Base-by-base conservation (phyloP, 345 rosid genomes). In the Citrus maxima region DNA sequence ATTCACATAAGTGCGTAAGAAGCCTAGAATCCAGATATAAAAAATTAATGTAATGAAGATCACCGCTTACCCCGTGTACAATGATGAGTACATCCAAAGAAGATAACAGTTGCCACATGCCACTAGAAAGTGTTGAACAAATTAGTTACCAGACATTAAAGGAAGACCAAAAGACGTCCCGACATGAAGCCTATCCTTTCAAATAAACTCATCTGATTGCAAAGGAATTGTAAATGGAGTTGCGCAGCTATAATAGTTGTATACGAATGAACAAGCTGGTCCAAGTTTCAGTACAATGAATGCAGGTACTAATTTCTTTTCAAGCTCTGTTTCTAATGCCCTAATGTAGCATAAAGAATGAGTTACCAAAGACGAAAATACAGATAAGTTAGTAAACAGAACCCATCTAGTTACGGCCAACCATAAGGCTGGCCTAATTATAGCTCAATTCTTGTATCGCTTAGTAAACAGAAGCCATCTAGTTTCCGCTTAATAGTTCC, bases 71-170 rank as follows among this genome's bases (percentile, higher is more conserved):
- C 86, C 98, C 98, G 65, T 92, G 92, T 80, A 96, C 94, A 28
- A 95, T 78, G 77, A 95, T 88, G 84, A 93, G 93, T 65, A 90
- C 83, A 68, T 95, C 99, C 92, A 92, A 76, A 79, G 98, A 93
- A 77, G 97, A 93, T 58, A 91, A 35, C 60, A 81, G 80, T 83
- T 87, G 88, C 99, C 98, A 91, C 58, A 88, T 81, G 82, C 91
- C 35, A 34, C 35, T 95, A 89, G 10, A 72, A 28, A 82, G 24
- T 27, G 64, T 28, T 75, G 40, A 61, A 77, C 63, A 61, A 49
- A 72, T 46, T 22, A 24, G 71, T 75, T 51, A 84, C 64, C 9
- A 28, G 62, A 58, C 34, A 64, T 67, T 55, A 38, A 38, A 38
- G 0, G 10, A 38, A 38, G 51, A 37, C 24, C 24, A 62, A 51